phyloP scores from a whole-genome alignment of 305 asterid genomes.

The Vinca major region DNA sequence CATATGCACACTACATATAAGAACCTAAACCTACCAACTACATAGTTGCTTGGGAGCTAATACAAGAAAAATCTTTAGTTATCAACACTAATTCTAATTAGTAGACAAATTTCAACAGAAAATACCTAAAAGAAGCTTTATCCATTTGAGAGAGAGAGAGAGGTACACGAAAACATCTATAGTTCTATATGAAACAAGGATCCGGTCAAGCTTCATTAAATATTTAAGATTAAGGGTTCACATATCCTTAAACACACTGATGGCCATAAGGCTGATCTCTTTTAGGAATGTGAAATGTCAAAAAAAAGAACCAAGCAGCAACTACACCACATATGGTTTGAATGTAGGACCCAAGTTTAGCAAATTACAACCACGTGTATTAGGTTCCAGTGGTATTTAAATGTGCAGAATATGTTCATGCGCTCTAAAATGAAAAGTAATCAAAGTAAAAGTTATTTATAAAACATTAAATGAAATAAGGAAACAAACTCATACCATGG shows the following conservation, averaged over 20 bases:
- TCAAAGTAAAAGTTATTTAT: neutral
- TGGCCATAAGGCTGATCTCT: neutral
- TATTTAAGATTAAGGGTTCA: neutral
- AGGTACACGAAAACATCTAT: neutral
- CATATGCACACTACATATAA: neutral
- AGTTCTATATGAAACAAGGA: neutral
- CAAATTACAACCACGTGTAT: neutral
- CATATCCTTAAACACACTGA: neutral
- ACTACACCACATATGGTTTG: neutral
- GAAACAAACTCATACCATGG: constrained; percentile 57
- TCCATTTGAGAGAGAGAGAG: too few relatives aligned
- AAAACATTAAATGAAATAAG: neutral
- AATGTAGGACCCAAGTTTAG: neutral
- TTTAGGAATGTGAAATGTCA: neutral
- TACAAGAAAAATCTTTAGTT: neutral
- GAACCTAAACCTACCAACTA: neutral
- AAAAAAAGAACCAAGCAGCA: neutral
- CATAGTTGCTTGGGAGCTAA: neutral
- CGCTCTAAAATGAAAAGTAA: neutral
- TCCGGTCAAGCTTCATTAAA: neutral
- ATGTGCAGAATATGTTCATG: too few relatives aligned
- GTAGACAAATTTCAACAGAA: neutral
- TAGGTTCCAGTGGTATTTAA: neutral
- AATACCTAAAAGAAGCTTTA: neutral
- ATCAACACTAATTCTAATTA: neutral